These are phyloP conservation scores for Fusarium sp. DNA, from an alignment of 2,329 filamentous ascomycete species.

Conservation along the genomic window DNA sequence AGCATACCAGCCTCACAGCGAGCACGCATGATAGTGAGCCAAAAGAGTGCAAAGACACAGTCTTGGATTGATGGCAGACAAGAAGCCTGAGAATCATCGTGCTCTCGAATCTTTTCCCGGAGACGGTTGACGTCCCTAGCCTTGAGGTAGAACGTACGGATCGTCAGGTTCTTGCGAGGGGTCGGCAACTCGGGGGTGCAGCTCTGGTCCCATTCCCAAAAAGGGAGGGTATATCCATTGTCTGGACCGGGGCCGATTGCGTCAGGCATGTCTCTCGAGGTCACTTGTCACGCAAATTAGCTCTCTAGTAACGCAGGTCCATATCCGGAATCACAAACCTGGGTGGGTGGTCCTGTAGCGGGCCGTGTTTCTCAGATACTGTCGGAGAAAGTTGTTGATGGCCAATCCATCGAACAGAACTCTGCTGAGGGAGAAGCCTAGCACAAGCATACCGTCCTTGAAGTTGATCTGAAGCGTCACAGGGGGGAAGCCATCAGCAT, in stretches of 20 bases:
- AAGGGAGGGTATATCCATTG: constrained; percentile 17
- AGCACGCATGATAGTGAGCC: constrained; percentile 27
- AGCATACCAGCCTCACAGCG: constrained; percentile 5
- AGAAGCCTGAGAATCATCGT: neutral
- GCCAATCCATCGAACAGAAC: constrained; percentile 34
- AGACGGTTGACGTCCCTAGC: neutral
- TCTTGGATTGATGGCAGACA: constrained; percentile 16
- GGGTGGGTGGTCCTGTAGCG: neutral
- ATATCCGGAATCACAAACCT: constrained; percentile 18
- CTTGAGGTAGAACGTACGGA: constrained; percentile 9
- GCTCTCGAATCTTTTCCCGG: neutral
- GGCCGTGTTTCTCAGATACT: constrained; percentile 20
- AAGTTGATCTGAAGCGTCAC: constrained; percentile 22
- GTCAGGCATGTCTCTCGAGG: constrained; percentile 13
- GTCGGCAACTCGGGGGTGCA: neutral
- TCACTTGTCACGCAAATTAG: constrained; percentile 16
- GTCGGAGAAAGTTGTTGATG: constrained; percentile 34
- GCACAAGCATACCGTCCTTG: constrained; percentile 5
- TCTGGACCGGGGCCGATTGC: neutral
- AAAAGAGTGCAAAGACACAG: constrained; percentile 32
- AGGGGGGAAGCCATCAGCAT: constrained; percentile 1
- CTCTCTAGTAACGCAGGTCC: neutral
- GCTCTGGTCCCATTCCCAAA: constrained; percentile 26
- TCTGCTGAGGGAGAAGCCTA: constrained; percentile 35
- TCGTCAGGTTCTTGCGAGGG: neutral